Percentiles rank a stretch among this genome's conserved stretches.
These are phyloP conservation scores for Microsporum canis DNA, from an alignment of 2,329 filamentous ascomycete species.

Conservation along the genomic window DNA sequence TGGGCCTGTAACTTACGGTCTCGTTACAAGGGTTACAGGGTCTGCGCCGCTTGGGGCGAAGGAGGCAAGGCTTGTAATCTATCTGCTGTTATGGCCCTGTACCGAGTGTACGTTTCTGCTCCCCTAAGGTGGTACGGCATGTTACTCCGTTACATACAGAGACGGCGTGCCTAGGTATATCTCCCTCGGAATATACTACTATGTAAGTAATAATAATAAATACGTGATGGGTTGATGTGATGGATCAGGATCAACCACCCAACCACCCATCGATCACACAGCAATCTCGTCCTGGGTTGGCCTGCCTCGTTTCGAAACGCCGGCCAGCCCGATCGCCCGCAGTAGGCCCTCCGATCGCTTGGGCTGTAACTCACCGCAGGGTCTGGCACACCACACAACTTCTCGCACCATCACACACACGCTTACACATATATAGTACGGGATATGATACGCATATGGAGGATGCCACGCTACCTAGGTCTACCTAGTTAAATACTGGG, in stretches of 20 bases:
- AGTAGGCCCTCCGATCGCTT: neutral
- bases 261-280: neutral
- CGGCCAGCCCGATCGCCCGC: conserved; percentile 2
- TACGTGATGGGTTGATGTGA: neutral
- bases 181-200: too few species aligned
- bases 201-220: neutral
- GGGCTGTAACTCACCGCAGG: neutral
- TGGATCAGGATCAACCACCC: neutral
- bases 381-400: neutral
- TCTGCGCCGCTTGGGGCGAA: neutral
- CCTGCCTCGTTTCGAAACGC: neutral
- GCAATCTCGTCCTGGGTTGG: neutral
- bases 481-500: too few species aligned
- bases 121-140: neutral
- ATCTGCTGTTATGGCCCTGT: too few species aligned
- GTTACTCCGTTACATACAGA: neutral
- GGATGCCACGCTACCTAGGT: too few species aligned
- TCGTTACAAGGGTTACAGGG: neutral
- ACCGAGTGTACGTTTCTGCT: too few species aligned
- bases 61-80: neutral
- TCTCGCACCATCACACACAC: neutral
- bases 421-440: neutral
- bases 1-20: neutral
- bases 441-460: too few species aligned
- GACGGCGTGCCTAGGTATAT: too few species aligned